Conservation (phyloP, 345 rosid species). For the Anastatica hierochuntica region DNA sequence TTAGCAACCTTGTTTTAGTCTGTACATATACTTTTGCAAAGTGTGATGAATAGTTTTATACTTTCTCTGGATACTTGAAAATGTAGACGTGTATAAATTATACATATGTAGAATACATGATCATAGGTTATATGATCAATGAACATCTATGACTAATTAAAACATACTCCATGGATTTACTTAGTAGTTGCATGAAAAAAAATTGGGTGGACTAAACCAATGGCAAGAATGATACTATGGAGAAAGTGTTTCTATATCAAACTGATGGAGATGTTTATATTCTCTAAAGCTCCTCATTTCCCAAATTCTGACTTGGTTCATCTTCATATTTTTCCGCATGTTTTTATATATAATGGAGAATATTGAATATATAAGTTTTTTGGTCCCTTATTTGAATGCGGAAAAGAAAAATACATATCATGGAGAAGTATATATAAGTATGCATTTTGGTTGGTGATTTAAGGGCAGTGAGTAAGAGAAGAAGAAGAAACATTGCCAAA, state of each 20-base stretch:
- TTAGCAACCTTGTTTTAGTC: not conserved
- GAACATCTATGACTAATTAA: too few relatives aligned
- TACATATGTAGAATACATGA: too few relatives aligned
- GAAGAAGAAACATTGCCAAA: not conserved
- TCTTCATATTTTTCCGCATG: conserved; percentile 7
- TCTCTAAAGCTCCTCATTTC: not conserved
- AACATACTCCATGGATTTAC: too few relatives aligned
- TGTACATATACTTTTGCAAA: conserved; percentile 1
- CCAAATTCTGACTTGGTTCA: conserved; percentile 22
- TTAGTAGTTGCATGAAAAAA: too few relatives aligned
- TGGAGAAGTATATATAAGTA: conserved; percentile 8
- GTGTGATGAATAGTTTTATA: conserved; percentile 6
- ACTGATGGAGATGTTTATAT: not conserved
- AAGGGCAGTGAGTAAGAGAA: not conserved
- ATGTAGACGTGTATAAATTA: too few relatives aligned
- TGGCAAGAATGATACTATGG: not conserved
- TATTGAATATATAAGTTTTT: not conserved
- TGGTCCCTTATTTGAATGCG: conserved; percentile 4
- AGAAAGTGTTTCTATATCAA: not conserved
- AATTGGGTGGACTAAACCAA: not conserved
- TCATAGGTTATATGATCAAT: too few relatives aligned
- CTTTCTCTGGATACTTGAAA: not conserved
- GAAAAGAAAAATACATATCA: not conserved
- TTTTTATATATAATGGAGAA: not conserved
- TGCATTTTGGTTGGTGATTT: not conserved